Evolutionary conservation across 2,329 filamentous ascomycete species (phyloP).

Genomic region (Lecanicillium sp.): DNA sequence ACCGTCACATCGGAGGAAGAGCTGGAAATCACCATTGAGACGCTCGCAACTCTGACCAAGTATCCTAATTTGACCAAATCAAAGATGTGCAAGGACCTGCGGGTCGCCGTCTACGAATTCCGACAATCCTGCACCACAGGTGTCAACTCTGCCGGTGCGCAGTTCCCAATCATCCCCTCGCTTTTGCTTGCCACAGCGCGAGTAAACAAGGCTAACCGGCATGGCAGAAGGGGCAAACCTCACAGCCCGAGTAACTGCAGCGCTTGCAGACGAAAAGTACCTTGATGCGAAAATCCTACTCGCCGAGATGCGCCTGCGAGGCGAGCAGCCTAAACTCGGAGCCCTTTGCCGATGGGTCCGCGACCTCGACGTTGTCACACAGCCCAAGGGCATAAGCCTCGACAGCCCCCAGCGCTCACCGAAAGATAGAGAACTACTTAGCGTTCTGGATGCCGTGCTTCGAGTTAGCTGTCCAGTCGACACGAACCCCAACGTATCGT

Average conservation of each 20-base stretch:
- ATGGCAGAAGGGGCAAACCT: slow-evolving; percentile 48
- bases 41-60: slow-evolving; percentile 47
- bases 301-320: slow-evolving; percentile 62
- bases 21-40: slow-evolving; percentile 60
- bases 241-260: slow-evolving; percentile 58
- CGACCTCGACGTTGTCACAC: slow-evolving; percentile 59
- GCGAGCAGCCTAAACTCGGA: slow-evolving; percentile 57
- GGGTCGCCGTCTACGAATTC: slow-evolving; percentile 62
- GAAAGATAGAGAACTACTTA: slow-evolving; percentile 47
- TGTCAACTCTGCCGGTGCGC: slow-evolving; percentile 45
- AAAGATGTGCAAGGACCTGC: slow-evolving; percentile 58
- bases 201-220: slow-evolving; percentile 9
- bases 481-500: slow-evolving; percentile 25
- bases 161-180: too few species aligned
- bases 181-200: too few species aligned
- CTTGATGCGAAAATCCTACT: slow-evolving; percentile 58
- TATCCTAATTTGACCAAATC: slow-evolving; percentile 59
- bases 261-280: slow-evolving; percentile 57
- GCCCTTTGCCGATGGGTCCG: slow-evolving; percentile 66
- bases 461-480: slow-evolving; percentile 57
- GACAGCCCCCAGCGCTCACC: slow-evolving; percentile 26
- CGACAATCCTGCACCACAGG: slow-evolving; percentile 62
- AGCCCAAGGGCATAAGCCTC: slow-evolving; percentile 33
- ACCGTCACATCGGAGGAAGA: slow-evolving; percentile 55
- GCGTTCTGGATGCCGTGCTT: slow-evolving; percentile 56